phyloP scores from a whole-genome alignment of 345 rosid species.

The Hibiscus syriacus region DNA sequence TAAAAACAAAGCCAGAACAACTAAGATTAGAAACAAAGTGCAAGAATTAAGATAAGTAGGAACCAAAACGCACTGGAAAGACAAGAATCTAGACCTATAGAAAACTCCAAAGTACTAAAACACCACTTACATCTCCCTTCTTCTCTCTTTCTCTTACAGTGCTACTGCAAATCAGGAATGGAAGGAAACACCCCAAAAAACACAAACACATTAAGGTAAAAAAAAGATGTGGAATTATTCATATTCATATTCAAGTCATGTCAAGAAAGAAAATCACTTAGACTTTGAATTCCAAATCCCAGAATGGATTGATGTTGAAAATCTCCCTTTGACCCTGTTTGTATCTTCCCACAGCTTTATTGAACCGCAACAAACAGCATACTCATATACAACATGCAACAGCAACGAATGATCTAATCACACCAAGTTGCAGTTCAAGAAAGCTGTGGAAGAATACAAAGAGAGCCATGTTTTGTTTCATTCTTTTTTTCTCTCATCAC shows the following conservation, averaged over 20 bases:
- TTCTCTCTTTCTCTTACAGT: neutral
- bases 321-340: slow-evolving; percentile 32
- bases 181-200: too few relatives aligned
- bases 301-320: neutral
- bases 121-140: neutral
- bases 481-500: neutral
- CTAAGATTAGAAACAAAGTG: neutral
- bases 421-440: slow-evolving; percentile 80
- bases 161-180: neutral
- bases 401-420: neutral
- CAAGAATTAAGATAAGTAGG: neutral
- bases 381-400: neutral
- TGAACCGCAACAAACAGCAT: slow-evolving; percentile 55
- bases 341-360: slow-evolving; percentile 99
- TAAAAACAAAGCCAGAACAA: too few relatives aligned
- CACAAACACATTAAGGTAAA: neutral
- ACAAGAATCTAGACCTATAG: slow-evolving; percentile 4
- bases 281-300: too few relatives aligned
- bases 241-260: neutral
- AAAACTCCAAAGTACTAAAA: slow-evolving; percentile 5
- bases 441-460: slow-evolving; percentile 98
- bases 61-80: neutral
- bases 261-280: neutral
- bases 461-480: slow-evolving; percentile 34
- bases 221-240: neutral